Conservation (phyloP, 768 basidiomycete species). For the Lactarius sp. region DNA sequence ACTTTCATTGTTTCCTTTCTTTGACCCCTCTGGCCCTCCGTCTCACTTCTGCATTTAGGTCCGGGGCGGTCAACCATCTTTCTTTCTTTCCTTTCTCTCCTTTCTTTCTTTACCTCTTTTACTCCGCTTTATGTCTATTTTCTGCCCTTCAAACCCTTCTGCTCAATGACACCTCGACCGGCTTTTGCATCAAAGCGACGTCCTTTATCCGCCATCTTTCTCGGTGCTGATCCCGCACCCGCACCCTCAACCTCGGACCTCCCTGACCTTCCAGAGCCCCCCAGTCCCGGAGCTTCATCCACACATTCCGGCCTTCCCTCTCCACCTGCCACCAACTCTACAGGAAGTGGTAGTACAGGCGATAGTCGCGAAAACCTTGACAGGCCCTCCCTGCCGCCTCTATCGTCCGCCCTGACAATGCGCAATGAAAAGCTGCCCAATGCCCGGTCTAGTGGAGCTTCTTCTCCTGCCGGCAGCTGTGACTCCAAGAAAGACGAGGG, state of each 20-base stretch:
- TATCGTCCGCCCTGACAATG: slow-evolving; percentile 35
- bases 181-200: slow-evolving; percentile 41
- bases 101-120: background rate
- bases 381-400: slow-evolving; percentile 32
- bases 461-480: slow-evolving; percentile 36
- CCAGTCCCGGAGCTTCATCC: slow-evolving; percentile 54
- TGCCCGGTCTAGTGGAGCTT: slow-evolving; percentile 27
- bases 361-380: slow-evolving; percentile 39
- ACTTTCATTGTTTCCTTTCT: slow-evolving; percentile 3
- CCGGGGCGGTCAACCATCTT: background rate
- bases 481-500: slow-evolving; percentile 48
- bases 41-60: background rate
- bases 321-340: slow-evolving; percentile 82
- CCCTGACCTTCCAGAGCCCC: slow-evolving; percentile 55
- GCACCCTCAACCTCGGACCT: slow-evolving; percentile 34
- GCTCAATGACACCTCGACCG: slow-evolving; percentile 49
- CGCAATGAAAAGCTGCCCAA: slow-evolving; percentile 35
- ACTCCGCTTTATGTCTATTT: slow-evolving; percentile 22
- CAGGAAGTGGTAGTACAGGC: slow-evolving; percentile 53
- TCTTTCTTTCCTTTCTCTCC: slow-evolving; percentile 4
- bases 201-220: slow-evolving; percentile 59
- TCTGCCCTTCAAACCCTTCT: slow-evolving; percentile 6
- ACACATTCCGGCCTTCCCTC: slow-evolving; percentile 67
- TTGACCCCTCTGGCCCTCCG: slow-evolving; percentile 2
- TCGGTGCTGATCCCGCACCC: slow-evolving; percentile 37